Conservation (phyloP, 208 protist species). For the Wallacemonas sp. region DNA sequence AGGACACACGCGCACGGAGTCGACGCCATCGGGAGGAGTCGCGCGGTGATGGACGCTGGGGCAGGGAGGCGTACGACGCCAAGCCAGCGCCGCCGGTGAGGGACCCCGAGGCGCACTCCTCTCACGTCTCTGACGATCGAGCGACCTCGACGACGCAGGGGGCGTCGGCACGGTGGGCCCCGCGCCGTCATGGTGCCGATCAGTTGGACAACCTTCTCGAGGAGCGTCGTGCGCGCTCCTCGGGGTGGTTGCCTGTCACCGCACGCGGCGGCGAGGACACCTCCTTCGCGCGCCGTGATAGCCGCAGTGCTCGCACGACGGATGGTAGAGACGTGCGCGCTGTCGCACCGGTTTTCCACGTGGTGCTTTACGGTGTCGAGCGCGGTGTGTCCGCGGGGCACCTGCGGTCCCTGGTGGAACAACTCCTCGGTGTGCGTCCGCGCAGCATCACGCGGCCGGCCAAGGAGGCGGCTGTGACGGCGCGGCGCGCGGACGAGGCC, state of each 20-base stretch:
- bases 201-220: neutral
- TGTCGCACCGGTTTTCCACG: slow-evolving; percentile 1
- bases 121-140: no score
- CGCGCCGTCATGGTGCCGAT: neutral
- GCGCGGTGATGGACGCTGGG: neutral
- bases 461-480: neutral
- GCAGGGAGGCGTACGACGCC: neutral
- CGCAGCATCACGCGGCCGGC: slow-evolving; percentile 58
- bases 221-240: neutral
- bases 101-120: neutral
- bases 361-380: slow-evolving; percentile 70
- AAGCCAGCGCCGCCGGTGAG: neutral
- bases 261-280: no score
- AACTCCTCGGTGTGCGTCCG: slow-evolving; percentile 46
- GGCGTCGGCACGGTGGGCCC: neutral
- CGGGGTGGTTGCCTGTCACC: neutral
- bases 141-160: neutral
- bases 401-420: slow-evolving; percentile 47
- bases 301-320: neutral
- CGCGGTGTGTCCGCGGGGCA: slow-evolving; percentile 45
- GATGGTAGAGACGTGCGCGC: neutral
- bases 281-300: no score
- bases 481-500: neutral
- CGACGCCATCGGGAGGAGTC: neutral
- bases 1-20: no score